Conservation (phyloP, 2,329 filamentous ascomycete genomes). For the Penicillium palitans region DNA sequence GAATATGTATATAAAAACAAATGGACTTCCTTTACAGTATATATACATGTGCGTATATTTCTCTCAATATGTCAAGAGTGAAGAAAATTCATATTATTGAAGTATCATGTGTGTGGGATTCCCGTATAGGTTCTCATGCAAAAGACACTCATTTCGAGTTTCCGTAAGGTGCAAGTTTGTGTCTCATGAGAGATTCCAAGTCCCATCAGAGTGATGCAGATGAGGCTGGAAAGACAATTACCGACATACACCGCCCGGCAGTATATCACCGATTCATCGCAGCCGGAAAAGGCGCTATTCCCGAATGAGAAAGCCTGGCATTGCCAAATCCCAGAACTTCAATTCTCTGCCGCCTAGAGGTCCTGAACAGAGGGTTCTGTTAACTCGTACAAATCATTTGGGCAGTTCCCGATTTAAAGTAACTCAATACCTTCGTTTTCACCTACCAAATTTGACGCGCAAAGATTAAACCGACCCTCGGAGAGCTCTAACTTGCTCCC, state of each 20-base stretch:
- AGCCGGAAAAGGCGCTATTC: constrained; percentile 19
- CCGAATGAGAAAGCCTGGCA: constrained; percentile 16
- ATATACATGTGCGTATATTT: not conserved
- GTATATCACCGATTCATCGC: constrained; percentile 13
- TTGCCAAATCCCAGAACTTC: constrained; percentile 20
- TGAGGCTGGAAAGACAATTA: not conserved
- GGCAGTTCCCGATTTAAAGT: not conserved
- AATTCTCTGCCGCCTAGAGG: constrained; percentile 20
- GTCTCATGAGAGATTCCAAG: not conserved
- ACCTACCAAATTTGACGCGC: not conserved
- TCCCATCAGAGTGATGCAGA: not conserved
- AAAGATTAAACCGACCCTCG: not conserved
- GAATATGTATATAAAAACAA: not conserved
- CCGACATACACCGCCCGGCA: constrained; percentile 6
- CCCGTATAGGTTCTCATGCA: too few species aligned
- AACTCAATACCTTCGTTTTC: not conserved
- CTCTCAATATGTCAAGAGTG: not conserved
- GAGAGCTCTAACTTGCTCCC: constrained; percentile 16
- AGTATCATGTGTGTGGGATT: too few species aligned
- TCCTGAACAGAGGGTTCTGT: constrained; percentile 13
- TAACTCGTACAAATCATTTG: not conserved
- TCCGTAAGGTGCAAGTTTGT: not conserved
- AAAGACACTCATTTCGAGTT: too few species aligned
- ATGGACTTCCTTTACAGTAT: not conserved
- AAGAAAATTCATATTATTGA: not conserved